Evolutionary conservation across 2,329 filamentous ascomycete genomes (phyloP).

Genomic region (Fusarium solani-melongenae): DNA sequence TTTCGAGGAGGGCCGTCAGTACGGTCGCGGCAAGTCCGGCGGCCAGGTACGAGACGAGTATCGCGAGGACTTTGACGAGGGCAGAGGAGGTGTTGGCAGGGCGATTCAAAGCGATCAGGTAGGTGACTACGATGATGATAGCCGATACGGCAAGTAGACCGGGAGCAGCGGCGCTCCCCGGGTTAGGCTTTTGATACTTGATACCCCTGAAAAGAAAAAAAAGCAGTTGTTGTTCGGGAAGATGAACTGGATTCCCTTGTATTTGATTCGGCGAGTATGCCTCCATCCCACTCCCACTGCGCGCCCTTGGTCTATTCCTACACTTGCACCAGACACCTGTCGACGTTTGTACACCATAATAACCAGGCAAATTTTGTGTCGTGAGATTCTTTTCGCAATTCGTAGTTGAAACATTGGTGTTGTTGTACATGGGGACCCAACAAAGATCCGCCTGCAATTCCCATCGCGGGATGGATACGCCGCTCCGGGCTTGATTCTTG

Average conservation of each 20-base stretch:
- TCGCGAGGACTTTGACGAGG: slow-evolving; percentile 95
- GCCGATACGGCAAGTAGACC: slow-evolving; percentile 35
- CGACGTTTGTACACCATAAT: slow-evolving; percentile 12
- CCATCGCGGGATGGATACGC: slow-evolving; percentile 35
- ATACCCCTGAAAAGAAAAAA: slow-evolving; percentile 40
- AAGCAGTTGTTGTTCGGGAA: slow-evolving; percentile 10
- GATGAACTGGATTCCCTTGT: slow-evolving; percentile 10
- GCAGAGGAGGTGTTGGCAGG: slow-evolving; percentile 87
- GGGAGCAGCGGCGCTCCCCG: neutral
- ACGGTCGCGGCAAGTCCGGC: slow-evolving; percentile 93
- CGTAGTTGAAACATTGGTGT: slow-evolving; percentile 44
- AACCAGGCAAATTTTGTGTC: slow-evolving; percentile 20
- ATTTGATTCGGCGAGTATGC: slow-evolving; percentile 10
- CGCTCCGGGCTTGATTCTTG: slow-evolving; percentile 34
- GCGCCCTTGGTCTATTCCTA: slow-evolving; percentile 36
- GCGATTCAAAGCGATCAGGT: slow-evolving; percentile 70
- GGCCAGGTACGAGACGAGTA: slow-evolving; percentile 98
- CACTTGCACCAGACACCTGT: slow-evolving; percentile 21
- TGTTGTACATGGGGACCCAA: slow-evolving; percentile 46
- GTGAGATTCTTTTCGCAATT: slow-evolving; percentile 35
- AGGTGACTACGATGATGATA: slow-evolving; percentile 55
- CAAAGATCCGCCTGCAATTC: slow-evolving; percentile 31
- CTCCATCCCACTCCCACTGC: neutral
- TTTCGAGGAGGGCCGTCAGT: slow-evolving; percentile 95
- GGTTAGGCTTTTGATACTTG: slow-evolving; percentile 26